Conservation (phyloP, 352 stramenopile species). For the Phytophthora nicotianae region DNA sequence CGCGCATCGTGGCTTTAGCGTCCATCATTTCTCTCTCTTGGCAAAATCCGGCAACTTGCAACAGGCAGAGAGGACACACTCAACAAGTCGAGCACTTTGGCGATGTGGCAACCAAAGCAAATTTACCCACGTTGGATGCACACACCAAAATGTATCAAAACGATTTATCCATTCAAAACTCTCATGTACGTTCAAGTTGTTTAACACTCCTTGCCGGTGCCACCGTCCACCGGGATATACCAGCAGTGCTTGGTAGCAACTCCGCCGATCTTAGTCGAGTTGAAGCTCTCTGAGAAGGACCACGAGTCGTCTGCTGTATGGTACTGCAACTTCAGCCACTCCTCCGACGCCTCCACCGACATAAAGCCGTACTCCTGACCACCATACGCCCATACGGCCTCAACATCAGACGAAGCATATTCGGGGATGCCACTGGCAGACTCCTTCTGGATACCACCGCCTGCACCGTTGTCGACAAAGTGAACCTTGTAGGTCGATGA, state of each 20-base stretch:
- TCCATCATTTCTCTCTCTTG: constrained; percentile 14
- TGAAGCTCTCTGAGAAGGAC: constrained; percentile 53
- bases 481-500: constrained; percentile 53
- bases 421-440: constrained; percentile 67
- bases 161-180: constrained; percentile 20
- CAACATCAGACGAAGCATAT: constrained; percentile 50
- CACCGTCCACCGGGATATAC: constrained; percentile 60
- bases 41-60: constrained; percentile 25
- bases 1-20: constrained; percentile 9
- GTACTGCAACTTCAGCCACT: constrained; percentile 74
- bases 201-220: constrained; percentile 38
- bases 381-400: constrained; percentile 65
- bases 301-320: constrained; percentile 64
- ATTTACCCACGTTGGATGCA: background rate
- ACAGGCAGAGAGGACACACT: background rate
- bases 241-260: constrained; percentile 72
- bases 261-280: constrained; percentile 44
- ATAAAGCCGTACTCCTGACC: constrained; percentile 76
- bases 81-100: constrained; percentile 6
- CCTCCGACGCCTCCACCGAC: constrained; percentile 51
- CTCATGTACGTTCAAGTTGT: constrained; percentile 6
- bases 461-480: constrained; percentile 80
- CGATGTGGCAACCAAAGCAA: constrained; percentile 6
- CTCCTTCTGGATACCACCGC: constrained; percentile 73
- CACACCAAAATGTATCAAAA: constrained; percentile 17